Evolutionary conservation across 2,329 filamentous ascomycete genomes (phyloP).

Genomic region (Scytalidium lignicola): DNA sequence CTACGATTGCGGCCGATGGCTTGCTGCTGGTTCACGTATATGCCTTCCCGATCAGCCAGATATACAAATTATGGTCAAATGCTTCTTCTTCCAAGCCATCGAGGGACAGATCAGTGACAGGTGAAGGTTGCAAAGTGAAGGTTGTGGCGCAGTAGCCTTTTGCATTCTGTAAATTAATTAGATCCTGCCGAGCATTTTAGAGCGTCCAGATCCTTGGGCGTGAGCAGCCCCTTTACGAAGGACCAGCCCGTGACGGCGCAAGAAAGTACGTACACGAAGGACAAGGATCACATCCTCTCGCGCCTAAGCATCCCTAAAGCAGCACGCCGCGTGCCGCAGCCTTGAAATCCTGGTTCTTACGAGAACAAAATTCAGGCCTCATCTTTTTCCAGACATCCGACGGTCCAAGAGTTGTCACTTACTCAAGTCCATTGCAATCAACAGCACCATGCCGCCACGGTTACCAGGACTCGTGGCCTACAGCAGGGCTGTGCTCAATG

Average conservation of each 20-base stretch:
- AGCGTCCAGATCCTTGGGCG: neutral
- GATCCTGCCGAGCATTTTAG: neutral
- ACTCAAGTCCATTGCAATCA: conserved; percentile 2
- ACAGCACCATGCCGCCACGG: conserved; percentile 41
- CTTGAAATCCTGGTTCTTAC: neutral
- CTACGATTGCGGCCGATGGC: neutral
- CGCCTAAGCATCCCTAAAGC: neutral
- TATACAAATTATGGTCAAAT: neutral
- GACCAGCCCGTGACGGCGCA: no score
- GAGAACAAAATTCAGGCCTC: neutral
- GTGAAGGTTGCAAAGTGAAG: neutral
- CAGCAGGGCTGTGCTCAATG: conserved; percentile 26
- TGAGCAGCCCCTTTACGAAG: neutral
- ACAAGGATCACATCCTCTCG: no score
- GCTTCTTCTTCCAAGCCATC: neutral
- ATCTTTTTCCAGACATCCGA: neutral
- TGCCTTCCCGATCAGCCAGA: neutral
- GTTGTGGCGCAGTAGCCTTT: neutral
- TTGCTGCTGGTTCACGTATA: neutral
- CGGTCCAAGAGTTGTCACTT: neutral
- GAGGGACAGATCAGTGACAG: neutral
- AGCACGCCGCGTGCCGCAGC: neutral
- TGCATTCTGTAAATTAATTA: neutral
- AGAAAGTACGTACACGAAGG: no score
- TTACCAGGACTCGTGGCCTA: conserved; percentile 33